Percentiles rank a stretch among this genome's conserved stretches.
Evolutionary conservation across 768 basidiomycete genomes (phyloP).

Genomic region (Pisolithus albus): DNA sequence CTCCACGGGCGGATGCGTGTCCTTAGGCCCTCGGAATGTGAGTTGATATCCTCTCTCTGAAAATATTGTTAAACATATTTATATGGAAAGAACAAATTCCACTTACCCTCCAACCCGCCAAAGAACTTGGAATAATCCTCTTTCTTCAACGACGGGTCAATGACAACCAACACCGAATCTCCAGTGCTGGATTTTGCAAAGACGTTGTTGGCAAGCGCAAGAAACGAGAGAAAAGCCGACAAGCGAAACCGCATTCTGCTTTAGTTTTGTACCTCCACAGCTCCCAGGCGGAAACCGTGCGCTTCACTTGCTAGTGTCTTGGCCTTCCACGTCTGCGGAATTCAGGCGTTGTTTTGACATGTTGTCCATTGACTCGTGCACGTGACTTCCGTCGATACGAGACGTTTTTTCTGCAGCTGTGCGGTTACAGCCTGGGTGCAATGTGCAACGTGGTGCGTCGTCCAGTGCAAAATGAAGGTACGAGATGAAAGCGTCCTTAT

Average conservation of each 20-base stretch:
- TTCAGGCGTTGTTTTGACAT: background rate
- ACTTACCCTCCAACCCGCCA: slow-evolving; percentile 62
- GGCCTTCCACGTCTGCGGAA: background rate
- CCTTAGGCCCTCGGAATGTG: slow-evolving; percentile 81
- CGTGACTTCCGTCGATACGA: too few relatives aligned
- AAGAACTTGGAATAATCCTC: slow-evolving; percentile 80
- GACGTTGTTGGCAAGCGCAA: slow-evolving; percentile 20
- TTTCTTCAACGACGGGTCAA: slow-evolving; percentile 65
- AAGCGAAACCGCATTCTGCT: slow-evolving; percentile 23
- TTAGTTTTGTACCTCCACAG: background rate
- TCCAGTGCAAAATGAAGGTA: too few relatives aligned
- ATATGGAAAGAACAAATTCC: background rate
- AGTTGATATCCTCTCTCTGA: slow-evolving; percentile 81
- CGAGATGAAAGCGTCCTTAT: too few relatives aligned
- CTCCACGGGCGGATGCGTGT: slow-evolving; percentile 55
- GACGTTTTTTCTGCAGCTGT: too few relatives aligned
- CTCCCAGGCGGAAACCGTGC: too few relatives aligned
- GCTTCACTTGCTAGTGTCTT: too few relatives aligned
- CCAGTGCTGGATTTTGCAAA: slow-evolving; percentile 72
- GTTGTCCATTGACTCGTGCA: too few relatives aligned
- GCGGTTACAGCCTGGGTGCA: too few relatives aligned
- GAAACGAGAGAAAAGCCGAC: slow-evolving; percentile 21
- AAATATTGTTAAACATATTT: too few relatives aligned
- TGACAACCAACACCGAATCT: slow-evolving; percentile 75
- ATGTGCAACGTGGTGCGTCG: too few relatives aligned